These are phyloP conservation scores for Pleodorina starrii DNA, from an alignment of 139 green algal species.

Conservation along the genomic window DNA sequence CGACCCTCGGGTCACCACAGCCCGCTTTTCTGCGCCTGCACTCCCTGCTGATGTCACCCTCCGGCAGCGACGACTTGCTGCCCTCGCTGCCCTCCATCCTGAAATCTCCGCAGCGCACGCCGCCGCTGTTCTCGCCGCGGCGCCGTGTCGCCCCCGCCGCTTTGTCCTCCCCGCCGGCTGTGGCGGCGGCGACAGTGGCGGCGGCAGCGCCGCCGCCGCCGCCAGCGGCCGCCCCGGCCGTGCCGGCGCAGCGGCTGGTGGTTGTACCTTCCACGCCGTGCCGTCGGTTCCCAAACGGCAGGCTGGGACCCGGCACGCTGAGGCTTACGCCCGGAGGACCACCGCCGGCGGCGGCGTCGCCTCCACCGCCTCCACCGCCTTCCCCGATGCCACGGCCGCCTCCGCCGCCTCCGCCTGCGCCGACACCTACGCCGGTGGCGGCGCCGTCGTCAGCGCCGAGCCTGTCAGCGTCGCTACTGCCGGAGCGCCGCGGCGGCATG, in stretches of 20 bases:
- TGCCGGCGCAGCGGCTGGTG: background rate
- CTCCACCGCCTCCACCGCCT: background rate
- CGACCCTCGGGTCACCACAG: slow-evolving; percentile 5
- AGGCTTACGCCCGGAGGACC: background rate
- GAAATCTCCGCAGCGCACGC: background rate
- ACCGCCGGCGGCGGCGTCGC: background rate
- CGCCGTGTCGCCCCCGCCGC: background rate
- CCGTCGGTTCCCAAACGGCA: background rate
- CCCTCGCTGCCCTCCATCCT: background rate
- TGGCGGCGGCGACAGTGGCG: background rate
- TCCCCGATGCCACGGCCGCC: background rate
- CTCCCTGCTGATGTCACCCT: background rate
- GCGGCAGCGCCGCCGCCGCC: background rate
- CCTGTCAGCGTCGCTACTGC: background rate
- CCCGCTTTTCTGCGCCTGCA: background rate
- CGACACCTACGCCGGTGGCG: background rate
- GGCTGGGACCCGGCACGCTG: background rate
- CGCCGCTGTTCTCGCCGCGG: background rate
- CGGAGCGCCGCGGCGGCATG: too few species aligned
- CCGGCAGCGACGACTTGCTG: background rate
- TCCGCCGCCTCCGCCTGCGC: background rate
- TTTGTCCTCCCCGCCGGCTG: too few species aligned
- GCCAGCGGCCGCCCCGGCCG: background rate
- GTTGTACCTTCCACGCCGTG: background rate
- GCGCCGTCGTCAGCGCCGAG: background rate